These are phyloP conservation scores for Penicillium sclerotiorum DNA, from an alignment of 2,329 filamentous ascomycete genomes.

Conservation along the genomic window DNA sequence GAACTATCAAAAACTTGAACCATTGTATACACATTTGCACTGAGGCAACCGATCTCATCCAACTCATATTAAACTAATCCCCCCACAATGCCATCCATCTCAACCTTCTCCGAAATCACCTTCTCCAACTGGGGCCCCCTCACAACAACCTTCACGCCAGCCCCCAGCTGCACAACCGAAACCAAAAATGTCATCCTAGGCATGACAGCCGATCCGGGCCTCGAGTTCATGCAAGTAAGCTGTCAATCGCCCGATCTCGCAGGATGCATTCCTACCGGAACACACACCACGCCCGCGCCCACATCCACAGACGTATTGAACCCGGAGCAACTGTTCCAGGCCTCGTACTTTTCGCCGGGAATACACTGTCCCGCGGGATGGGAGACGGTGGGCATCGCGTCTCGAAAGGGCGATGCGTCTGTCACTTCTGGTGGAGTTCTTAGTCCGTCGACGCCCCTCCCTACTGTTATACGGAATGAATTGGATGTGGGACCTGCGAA, in stretches of 20 bases:
- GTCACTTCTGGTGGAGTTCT: slow-evolving; percentile 3
- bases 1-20: too few species aligned
- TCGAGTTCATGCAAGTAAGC: not conserved
- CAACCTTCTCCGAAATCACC: not conserved
- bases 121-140: slow-evolving; percentile 6
- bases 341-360: slow-evolving; percentile 7
- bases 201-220: not conserved
- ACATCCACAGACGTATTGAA: not conserved
- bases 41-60: too few species aligned
- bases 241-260: not conserved
- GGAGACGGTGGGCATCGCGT: slow-evolving; percentile 1
- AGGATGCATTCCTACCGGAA: slow-evolving; percentile 1
- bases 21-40: too few species aligned
- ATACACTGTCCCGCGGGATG: slow-evolving; percentile 7
- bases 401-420: slow-evolving; percentile 2
- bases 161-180: slow-evolving; percentile 4
- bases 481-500: not conserved
- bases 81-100: not conserved
- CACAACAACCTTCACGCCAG: slow-evolving; percentile 5
- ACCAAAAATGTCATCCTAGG: not conserved
- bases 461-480: not conserved
- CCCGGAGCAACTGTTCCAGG: not conserved
- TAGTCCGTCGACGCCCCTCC: not conserved
- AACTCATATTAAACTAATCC: too few species aligned
- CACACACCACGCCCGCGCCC: not conserved